These are phyloP conservation scores for Albifimbria verrucaria DNA, from an alignment of 2,329 filamentous ascomycete species.

Conservation along the genomic window DNA sequence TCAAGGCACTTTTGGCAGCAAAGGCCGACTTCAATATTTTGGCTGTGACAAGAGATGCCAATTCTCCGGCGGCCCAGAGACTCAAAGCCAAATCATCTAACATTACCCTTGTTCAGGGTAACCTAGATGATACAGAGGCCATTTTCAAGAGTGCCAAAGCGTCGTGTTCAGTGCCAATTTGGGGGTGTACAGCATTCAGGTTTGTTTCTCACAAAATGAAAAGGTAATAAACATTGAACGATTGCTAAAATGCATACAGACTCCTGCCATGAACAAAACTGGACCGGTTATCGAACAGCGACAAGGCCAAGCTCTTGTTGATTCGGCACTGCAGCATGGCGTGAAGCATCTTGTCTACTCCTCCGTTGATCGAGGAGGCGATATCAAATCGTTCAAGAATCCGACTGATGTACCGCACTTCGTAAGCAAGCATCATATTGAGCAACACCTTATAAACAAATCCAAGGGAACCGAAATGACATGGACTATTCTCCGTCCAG, in stretches of 20 bases:
- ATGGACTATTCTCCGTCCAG: conserved; percentile 35
- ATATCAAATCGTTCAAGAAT: conserved; percentile 41
- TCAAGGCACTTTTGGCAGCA: conserved; percentile 23
- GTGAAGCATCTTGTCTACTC: conserved; percentile 60
- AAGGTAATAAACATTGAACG: too few species aligned
- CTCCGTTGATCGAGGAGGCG: conserved; percentile 57
- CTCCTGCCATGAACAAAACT: conserved; percentile 1
- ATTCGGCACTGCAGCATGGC: conserved; percentile 49
- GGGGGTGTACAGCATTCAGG: conserved; percentile 61
- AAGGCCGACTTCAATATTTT: conserved; percentile 46
- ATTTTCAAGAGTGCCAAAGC: conserved; percentile 46
- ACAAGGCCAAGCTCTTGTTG: conserved; percentile 56
- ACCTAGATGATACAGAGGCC: conserved; percentile 46
- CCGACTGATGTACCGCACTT: conserved; percentile 59
- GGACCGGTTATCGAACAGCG: too few species aligned
- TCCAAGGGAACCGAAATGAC: conserved; percentile 22
- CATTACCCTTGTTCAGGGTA: conserved; percentile 54
- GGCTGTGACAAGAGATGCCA: conserved; percentile 56
- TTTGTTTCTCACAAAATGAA: conserved; percentile 40
- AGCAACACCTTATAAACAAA: conserved; percentile 51
- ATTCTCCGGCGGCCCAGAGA: conserved; percentile 45
- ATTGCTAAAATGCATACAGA: too few species aligned
- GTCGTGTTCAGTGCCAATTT: conserved; percentile 36
- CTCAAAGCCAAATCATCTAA: conserved; percentile 41
- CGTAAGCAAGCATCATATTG: conserved; percentile 55